phyloP scores from a whole-genome alignment of 768 basidiomycete genomes.

The Agrocybe praecox region DNA sequence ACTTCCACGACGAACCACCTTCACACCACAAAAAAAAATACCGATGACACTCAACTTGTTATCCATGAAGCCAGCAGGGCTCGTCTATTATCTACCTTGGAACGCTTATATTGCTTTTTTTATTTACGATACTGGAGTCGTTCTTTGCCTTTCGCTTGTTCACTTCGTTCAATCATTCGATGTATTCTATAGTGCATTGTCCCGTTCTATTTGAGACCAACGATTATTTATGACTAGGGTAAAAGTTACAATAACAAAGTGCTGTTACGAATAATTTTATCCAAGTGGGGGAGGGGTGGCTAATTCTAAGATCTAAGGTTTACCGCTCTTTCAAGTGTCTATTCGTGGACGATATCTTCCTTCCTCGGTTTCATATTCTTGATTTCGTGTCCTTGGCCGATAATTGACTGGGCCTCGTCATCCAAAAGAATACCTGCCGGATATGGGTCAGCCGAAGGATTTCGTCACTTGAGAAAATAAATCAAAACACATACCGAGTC shows the following conservation, averaged over 20 bases:
- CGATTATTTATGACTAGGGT: background rate
- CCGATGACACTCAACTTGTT: background rate
- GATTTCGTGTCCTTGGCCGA: conserved; percentile 83
- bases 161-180: conserved; percentile 5
- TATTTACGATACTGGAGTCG: background rate
- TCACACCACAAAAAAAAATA: conserved; percentile 1
- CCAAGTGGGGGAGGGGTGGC: conserved; percentile 5
- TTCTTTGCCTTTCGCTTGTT: conserved; percentile 4
- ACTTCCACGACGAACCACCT: background rate
- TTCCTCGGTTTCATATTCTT: conserved; percentile 84
- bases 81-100: background rate
- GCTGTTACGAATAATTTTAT: conserved; percentile 8
- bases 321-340: conserved; percentile 11
- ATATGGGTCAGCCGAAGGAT: conserved; percentile 6
- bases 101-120: background rate
- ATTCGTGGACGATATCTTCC: conserved; percentile 92
- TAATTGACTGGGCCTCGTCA: conserved; percentile 80
- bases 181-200: conserved; percentile 8
- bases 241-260: background rate
- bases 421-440: conserved; percentile 76
- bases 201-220: conserved; percentile 4
- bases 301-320: background rate
- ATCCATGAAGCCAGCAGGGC: background rate
- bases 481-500: conserved; percentile 56
- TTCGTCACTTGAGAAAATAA: conserved; percentile 5